Conservation (phyloP, 2,329 filamentous ascomycete species). For the Ophiobolus disseminans region DNA sequence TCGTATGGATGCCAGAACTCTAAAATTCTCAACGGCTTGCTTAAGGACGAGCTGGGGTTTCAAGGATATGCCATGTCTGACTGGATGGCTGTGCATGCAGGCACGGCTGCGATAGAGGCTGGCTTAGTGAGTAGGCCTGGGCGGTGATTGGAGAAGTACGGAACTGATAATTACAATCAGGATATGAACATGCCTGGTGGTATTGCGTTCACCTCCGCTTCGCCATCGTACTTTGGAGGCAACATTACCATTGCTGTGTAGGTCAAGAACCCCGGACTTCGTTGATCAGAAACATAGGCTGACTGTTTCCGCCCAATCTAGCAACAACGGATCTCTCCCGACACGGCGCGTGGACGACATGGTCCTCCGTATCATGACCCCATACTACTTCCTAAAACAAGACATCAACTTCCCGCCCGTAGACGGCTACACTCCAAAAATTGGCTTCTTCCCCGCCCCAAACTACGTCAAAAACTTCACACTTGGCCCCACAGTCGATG, state of each 20-base stretch:
- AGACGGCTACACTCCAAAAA: conserved; percentile 36
- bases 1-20: conserved; percentile 43
- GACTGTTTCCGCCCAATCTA: too few relatives aligned
- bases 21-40: conserved; percentile 56
- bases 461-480: conserved; percentile 42
- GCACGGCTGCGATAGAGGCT: conserved; percentile 52
- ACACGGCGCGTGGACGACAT: conserved; percentile 54
- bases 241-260: conserved; percentile 47
- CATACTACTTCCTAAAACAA: conserved; percentile 54
- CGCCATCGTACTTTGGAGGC: conserved; percentile 42
- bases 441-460: conserved; percentile 25
- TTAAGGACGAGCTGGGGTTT: conserved; percentile 61
- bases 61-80: conserved; percentile 54
- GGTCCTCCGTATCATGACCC: conserved; percentile 54
- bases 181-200: conserved; percentile 56
- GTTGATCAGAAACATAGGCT: too few relatives aligned
- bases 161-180: too few relatives aligned
- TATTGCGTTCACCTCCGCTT: conserved; percentile 21
- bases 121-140: conserved; percentile 47
- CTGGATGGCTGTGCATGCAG: conserved; percentile 54
- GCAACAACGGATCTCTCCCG: conserved; percentile 50
- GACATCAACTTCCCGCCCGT: conserved; percentile 45
- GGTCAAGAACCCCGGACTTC: background rate
- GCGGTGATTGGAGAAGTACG: too few relatives aligned
- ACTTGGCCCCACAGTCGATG: conserved; percentile 45